phyloP scores from a whole-genome alignment of 495 filamentous ascomycete genomes.

The Lasiosphaeriaceae sp. region DNA sequence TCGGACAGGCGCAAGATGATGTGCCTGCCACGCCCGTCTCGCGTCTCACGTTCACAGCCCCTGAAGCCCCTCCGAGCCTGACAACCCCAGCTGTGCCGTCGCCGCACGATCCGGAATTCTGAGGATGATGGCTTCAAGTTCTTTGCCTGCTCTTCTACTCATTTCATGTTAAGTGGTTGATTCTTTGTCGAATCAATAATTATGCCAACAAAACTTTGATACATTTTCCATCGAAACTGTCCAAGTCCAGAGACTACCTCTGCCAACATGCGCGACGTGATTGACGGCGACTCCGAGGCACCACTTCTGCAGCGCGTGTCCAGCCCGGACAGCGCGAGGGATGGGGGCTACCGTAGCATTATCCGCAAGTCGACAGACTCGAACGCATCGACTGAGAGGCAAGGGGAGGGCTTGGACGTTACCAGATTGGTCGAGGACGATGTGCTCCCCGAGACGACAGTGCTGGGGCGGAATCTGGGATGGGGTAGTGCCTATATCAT shows the following conservation, averaged over 20 bases:
- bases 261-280: background rate
- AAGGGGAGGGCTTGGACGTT: background rate
- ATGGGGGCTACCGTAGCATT: background rate
- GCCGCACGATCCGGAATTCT: background rate
- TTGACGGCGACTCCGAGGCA: background rate
- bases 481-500: constrained; percentile 71
- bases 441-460: constrained; percentile 60
- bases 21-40: background rate
- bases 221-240: too few species aligned
- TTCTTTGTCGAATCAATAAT: too few species aligned
- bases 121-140: too few species aligned
- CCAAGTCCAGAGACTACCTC: too few species aligned
- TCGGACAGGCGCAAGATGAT: constrained; percentile 13
- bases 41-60: background rate
- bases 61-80: background rate
- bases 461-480: constrained; percentile 57
- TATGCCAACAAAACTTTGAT: too few species aligned
- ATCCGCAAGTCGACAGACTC: constrained; percentile 12
- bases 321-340: background rate
- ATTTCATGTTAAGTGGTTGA: too few species aligned
- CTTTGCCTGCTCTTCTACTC: too few species aligned
- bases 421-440: constrained; percentile 47
- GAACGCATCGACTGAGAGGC: background rate
- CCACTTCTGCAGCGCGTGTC: background rate
- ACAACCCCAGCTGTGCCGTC: background rate